phyloP scores from a whole-genome alignment of 2,329 filamentous ascomycete genomes.

The Alternaria sp. region DNA sequence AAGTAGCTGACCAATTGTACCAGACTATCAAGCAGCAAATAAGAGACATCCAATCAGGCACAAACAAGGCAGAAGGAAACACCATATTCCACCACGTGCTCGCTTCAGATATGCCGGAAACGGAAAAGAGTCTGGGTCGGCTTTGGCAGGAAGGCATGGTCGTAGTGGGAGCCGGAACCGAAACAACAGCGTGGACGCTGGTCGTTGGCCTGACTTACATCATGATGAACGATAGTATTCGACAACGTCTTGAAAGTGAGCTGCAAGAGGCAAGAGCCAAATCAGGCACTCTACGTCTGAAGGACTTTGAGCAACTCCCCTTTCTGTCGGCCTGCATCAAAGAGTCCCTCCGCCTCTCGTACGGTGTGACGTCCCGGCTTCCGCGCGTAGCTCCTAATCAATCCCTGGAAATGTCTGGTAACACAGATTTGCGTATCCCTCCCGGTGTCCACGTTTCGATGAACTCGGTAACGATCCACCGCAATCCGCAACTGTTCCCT shows the following conservation, averaged over 20 bases:
- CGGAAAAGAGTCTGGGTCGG: not conserved
- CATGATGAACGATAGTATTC: not conserved
- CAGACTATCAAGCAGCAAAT: too few species aligned
- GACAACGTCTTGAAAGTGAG: not conserved
- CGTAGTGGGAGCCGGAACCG: slow-evolving; percentile 8
- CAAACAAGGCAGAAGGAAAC: not conserved
- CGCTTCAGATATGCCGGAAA: not conserved
- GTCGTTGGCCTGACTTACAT: not conserved
- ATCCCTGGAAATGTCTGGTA: not conserved
- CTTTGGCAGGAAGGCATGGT: slow-evolving; percentile 9
- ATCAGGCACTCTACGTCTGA: not conserved
- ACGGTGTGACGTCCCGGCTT: slow-evolving; percentile 2
- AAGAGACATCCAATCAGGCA: too few species aligned
- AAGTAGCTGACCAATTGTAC: too few species aligned
- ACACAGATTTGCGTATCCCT: not conserved
- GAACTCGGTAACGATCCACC: not conserved
- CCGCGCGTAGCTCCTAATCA: slow-evolving; percentile 4
- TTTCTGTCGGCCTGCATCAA: not conserved
- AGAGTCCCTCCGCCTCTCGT: slow-evolving; percentile 1
- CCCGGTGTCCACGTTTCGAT: not conserved
- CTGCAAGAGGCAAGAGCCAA: not conserved
- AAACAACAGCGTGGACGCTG: slow-evolving; percentile 7
- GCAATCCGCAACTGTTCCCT: not conserved
- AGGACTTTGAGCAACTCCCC: not conserved
- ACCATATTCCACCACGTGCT: slow-evolving; percentile 7